Conservation (phyloP, 2,329 filamentous ascomycete species). For the Fusarium torulosum region DNA sequence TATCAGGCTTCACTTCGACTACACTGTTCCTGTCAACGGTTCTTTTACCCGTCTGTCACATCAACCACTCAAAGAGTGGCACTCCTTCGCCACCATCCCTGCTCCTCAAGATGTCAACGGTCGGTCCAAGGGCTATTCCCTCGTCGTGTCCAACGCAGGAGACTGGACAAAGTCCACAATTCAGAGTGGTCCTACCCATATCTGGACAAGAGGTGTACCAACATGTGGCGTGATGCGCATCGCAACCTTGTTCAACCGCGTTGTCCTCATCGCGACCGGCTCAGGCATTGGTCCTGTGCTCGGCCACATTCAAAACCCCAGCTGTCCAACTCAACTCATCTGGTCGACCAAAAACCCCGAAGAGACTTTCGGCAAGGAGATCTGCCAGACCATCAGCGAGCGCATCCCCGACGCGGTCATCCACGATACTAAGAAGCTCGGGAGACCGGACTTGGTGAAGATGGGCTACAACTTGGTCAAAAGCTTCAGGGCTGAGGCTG, state of each 20-base stretch:
- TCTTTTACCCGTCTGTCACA: slow-evolving; percentile 68
- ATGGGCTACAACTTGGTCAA: slow-evolving; percentile 67
- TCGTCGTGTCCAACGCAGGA: slow-evolving; percentile 78
- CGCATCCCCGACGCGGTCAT: slow-evolving; percentile 74
- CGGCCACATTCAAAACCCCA: slow-evolving; percentile 66
- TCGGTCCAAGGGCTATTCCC: slow-evolving; percentile 67
- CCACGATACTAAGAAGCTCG: slow-evolving; percentile 72
- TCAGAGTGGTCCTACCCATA: slow-evolving; percentile 66
- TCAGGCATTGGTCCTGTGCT: slow-evolving; percentile 79
- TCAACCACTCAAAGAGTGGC: slow-evolving; percentile 76
- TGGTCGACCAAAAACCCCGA: slow-evolving; percentile 76
- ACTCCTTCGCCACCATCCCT: slow-evolving; percentile 81
- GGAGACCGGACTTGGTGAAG: slow-evolving; percentile 68
- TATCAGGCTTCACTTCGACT: slow-evolving; percentile 76
- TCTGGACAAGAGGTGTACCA: slow-evolving; percentile 77
- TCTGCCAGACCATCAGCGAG: slow-evolving; percentile 67
- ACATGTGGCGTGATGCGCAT: slow-evolving; percentile 76
- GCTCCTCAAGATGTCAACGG: slow-evolving; percentile 57
- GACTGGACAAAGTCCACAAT: slow-evolving; percentile 81
- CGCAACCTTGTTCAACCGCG: slow-evolving; percentile 73
- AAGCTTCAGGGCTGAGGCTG: slow-evolving; percentile 72
- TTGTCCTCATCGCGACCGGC: slow-evolving; percentile 78
- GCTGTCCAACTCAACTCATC: slow-evolving; percentile 69
- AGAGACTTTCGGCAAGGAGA: slow-evolving; percentile 69
- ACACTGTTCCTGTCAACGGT: slow-evolving; percentile 66